These are phyloP conservation scores for Allium fistulosum DNA, from an alignment of 106 monocot genomes.

Conservation along the genomic window DNA sequence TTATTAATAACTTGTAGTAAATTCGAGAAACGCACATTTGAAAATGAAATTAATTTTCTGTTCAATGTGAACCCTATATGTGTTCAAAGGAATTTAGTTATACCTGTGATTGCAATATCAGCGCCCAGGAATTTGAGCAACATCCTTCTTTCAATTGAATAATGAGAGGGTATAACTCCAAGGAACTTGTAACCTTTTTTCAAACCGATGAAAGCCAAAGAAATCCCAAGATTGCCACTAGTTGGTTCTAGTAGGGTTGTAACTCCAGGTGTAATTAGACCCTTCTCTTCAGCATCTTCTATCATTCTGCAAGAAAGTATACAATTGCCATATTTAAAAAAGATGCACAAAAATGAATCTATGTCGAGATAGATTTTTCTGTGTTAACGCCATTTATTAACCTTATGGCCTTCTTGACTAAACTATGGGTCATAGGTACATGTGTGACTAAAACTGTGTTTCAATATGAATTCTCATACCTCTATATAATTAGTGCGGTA, in stretches of 20 bases:
- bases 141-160: slow-evolving; percentile 62
- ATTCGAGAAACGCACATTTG: no score
- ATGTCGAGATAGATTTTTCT: no score
- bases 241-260: slow-evolving; percentile 68
- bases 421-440: no score
- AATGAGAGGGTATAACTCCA: slow-evolving; percentile 53
- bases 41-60: background rate
- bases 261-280: slow-evolving; percentile 56
- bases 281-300: slow-evolving; percentile 86
- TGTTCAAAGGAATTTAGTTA: no score
- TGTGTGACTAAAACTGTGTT: no score
- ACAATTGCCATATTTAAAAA: no score
- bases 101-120: slow-evolving; percentile 57
- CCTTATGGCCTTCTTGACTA: no score
- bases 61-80: background rate
- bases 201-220: slow-evolving; percentile 36
- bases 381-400: no score
- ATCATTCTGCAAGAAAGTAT: slow-evolving; percentile 56
- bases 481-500: no score
- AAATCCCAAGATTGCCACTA: slow-evolving; percentile 78
- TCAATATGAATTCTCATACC: no score
- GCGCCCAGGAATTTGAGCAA: slow-evolving; percentile 64
- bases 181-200: slow-evolving; percentile 73
- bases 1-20: no score
- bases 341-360: no score